Evolutionary conservation across 1,284 basidiomycete species (phyloP), one percentile per base, ranked within the genome.

Genomic region (Trametes sp.): DNA sequence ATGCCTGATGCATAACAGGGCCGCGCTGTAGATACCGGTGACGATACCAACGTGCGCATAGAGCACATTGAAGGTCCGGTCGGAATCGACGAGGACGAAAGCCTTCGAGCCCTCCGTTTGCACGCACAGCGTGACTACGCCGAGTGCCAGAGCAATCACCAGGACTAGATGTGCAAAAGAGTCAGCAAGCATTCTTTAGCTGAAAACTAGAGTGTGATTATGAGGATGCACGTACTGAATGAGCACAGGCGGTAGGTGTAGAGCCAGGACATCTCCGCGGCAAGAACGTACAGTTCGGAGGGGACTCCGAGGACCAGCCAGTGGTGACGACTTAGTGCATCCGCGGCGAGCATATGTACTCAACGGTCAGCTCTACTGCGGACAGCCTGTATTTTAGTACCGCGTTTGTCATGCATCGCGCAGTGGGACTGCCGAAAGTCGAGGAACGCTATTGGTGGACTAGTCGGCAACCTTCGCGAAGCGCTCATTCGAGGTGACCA

Each of bases 151-250:
- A 13, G 42, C 45, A 6, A 54, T 29, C 24, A 44, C 42, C 10
- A 59, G 24, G 8, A 59, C 57, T 59, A 24, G 19, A n/a, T 4
- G 16, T 1, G 19, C 29, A 13, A 1, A 24, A 8, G 11, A 9
- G 19, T 11, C 19, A 42, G 36, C 16, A 9, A 31, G n/a, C 42
- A 9, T 26, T 10, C 42, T 9, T 9, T 1, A 10, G 5, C 26
- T 41, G 5, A 23, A 19, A n/a, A 9, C 21, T 3, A 16, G 8
- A 53, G 14, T 14, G 11, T 10, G 6, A n/a, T n/a, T n/a, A n/a
- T n/a, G n/a, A n/a, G n/a, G n/a, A n/a, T n/a, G 36, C 9, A 54
- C 61, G 35, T 28, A 62, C 61, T 35, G 56, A 58, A 58, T 1
- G 56, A 44, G 23, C 56, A 53, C 5, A 58, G 55, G 19, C 61